Evolutionary conservation across 768 basidiomycete species (phyloP).

Genomic region (Pilatotrama ljubarskyi): DNA sequence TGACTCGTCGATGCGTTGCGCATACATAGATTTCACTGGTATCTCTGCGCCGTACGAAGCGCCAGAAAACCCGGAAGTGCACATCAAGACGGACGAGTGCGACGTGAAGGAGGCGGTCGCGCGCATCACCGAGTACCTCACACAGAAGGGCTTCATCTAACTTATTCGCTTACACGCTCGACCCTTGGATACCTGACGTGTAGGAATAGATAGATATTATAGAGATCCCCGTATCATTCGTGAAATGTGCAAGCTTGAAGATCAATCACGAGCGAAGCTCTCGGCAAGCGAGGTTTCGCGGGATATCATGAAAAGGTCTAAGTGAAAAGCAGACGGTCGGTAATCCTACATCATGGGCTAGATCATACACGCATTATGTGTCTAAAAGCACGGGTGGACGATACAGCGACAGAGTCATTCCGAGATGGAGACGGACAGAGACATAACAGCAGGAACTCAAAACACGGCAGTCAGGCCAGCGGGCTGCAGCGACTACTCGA

Average conservation of each 20-base stretch:
- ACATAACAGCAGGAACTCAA: neutral
- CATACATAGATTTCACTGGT: constrained; percentile 90
- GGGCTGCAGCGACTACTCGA: constrained; percentile 3
- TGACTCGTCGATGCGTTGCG: neutral
- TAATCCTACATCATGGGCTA: neutral
- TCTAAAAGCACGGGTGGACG: constrained; percentile 7
- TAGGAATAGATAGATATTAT: constrained; percentile 7
- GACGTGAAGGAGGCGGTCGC: constrained; percentile 78
- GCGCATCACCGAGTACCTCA: constrained; percentile 78
- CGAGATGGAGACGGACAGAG: neutral
- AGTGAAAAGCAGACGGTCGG: too few species aligned
- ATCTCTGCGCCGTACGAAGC: constrained; percentile 97
- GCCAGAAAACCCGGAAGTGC: constrained; percentile 83
- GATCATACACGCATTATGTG: constrained; percentile 12
- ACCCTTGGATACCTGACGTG: constrained; percentile 3
- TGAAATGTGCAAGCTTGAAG: neutral
- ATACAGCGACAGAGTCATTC: neutral
- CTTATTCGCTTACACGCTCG: neutral
- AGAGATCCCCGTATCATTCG: neutral
- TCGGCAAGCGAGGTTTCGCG: neutral
- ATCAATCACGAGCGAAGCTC: neutral
- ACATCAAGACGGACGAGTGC: constrained; percentile 83
- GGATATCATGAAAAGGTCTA: too few species aligned
- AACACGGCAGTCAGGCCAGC: neutral
- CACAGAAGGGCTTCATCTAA: constrained; percentile 58